Evolutionary conservation across 148 eudicot species (phyloP).

Genomic region (Arbutus unedo): DNA sequence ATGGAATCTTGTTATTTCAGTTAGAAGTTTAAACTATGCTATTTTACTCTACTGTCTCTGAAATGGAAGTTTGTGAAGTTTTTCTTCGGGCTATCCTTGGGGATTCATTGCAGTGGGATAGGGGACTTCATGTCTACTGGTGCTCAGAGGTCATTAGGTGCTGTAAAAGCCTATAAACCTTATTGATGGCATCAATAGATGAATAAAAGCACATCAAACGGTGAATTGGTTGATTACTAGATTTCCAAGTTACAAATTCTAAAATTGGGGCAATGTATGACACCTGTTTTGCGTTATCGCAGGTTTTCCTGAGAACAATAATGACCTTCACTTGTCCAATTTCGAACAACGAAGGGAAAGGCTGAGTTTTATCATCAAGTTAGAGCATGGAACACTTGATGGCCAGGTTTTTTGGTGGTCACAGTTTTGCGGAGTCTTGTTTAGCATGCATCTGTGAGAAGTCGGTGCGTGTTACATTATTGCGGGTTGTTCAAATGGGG

Average conservation of each 20-base stretch:
- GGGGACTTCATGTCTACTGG: not conserved
- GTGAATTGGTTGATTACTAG: not conserved
- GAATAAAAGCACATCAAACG: not conserved
- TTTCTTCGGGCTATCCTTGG: not conserved
- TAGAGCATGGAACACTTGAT: not conserved
- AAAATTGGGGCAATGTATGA: not conserved
- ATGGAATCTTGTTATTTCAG: not conserved
- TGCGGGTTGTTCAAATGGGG: not conserved
- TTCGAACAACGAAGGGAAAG: not conserved
- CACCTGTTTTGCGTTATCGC: not conserved
- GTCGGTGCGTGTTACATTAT: not conserved
- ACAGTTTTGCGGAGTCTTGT: constrained; percentile 11
- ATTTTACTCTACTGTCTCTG: not conserved
- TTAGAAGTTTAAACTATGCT: not conserved
- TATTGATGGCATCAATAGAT: not conserved
- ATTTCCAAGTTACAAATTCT: not conserved
- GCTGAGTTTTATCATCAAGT: not conserved
- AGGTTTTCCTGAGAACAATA: not conserved
- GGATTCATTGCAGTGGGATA: not conserved
- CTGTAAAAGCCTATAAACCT: not conserved
- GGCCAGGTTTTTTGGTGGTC: not conserved
- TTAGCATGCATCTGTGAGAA: constrained; percentile 5
- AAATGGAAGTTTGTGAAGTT: not conserved
- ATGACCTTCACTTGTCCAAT: not conserved
- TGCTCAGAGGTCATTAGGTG: not conserved